Evolutionary conservation across 805 yeast species (phyloP).

Genomic region (Phaffomyces antillensis): DNA sequence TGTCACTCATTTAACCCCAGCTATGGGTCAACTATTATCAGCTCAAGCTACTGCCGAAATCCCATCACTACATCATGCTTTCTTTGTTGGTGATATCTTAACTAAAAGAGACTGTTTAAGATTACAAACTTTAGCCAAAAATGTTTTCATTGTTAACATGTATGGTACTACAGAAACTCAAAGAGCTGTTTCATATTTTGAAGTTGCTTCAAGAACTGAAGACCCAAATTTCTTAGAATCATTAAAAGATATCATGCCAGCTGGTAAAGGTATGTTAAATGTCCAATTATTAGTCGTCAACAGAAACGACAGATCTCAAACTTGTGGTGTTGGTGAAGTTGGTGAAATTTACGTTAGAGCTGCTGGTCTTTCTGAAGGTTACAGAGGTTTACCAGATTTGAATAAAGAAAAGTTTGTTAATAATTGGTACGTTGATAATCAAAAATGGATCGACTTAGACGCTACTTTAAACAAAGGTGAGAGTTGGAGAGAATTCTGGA

Average conservation of each 20-base stretch:
- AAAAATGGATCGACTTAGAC: conserved; percentile 56
- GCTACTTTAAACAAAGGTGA: conserved; percentile 34
- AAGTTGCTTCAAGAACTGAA: conserved; percentile 63
- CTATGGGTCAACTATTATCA: conserved; percentile 96
- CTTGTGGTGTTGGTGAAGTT: conserved; percentile 98
- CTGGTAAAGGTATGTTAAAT: conserved; percentile 95
- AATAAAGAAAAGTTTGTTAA: conserved; percentile 81
- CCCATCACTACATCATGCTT: conserved; percentile 87
- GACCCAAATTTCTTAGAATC: conserved; percentile 72
- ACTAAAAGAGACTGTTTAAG: conserved; percentile 96
- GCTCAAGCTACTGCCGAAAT: conserved; percentile 91
- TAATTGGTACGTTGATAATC: conserved; percentile 80
- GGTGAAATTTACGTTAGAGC: conserved; percentile 99
- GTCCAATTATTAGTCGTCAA: conserved; percentile 93
- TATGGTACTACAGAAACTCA: conserved; percentile 99
- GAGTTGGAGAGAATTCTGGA: conserved; percentile 74
- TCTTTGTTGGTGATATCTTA: conserved; percentile 95
- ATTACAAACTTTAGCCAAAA: conserved; percentile 85
- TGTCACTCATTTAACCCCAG: conserved; percentile 97
- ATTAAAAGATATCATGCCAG: conserved; percentile 95
- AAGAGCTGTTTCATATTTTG: conserved; percentile 93
- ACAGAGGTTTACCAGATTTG: conserved; percentile 83
- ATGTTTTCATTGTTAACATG: conserved; percentile 91
- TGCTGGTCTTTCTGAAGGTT: conserved; percentile 95
- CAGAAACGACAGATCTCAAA: conserved; percentile 77